Conservation (phyloP, 129 eudicot species). For the Calendula officinalis region DNA sequence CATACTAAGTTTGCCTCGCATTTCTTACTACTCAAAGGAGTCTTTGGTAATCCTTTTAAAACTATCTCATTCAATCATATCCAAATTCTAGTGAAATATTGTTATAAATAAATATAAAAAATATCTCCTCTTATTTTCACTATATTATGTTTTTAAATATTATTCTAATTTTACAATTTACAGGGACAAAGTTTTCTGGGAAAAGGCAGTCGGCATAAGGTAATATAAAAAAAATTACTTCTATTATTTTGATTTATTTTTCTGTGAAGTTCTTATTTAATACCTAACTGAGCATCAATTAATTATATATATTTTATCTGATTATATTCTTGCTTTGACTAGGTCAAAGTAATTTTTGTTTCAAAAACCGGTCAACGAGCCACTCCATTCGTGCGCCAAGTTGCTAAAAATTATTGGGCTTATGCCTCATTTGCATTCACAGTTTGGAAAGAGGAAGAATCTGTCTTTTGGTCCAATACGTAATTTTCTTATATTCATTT, state of each 20-base stretch:
- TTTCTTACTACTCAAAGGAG: slow-evolving; percentile 76
- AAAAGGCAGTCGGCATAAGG: slow-evolving; percentile 83
- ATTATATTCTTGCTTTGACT: slow-evolving; percentile 7
- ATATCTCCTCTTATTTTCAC: neutral
- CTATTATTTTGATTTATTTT: neutral
- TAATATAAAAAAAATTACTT: slow-evolving; percentile 14
- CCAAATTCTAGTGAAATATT: neutral
- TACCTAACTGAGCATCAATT: neutral
- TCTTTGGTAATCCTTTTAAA: slow-evolving; percentile 63
- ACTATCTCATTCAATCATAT: slow-evolving; percentile 2
- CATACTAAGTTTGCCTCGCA: slow-evolving; percentile 79
- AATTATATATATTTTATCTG: neutral
- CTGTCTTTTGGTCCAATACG: slow-evolving; percentile 83
- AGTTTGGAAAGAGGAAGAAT: slow-evolving; percentile 78
- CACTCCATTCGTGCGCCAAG: slow-evolving; percentile 80
- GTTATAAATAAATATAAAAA: neutral
- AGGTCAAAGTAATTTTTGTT: slow-evolving; percentile 86
- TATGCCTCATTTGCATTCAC: slow-evolving; percentile 79
- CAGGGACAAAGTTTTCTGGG: slow-evolving; percentile 74
- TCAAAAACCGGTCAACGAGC: slow-evolving; percentile 96
- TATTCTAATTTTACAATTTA: slow-evolving; percentile 23
- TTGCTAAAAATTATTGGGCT: slow-evolving; percentile 64
- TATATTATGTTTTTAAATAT: neutral
- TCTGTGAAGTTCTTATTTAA: slow-evolving; percentile 3
- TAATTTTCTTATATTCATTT: slow-evolving; percentile 35